Evolutionary conservation across 2,329 filamentous ascomycete species (phyloP).

Genomic region (Ceratocystis huliohia): DNA sequence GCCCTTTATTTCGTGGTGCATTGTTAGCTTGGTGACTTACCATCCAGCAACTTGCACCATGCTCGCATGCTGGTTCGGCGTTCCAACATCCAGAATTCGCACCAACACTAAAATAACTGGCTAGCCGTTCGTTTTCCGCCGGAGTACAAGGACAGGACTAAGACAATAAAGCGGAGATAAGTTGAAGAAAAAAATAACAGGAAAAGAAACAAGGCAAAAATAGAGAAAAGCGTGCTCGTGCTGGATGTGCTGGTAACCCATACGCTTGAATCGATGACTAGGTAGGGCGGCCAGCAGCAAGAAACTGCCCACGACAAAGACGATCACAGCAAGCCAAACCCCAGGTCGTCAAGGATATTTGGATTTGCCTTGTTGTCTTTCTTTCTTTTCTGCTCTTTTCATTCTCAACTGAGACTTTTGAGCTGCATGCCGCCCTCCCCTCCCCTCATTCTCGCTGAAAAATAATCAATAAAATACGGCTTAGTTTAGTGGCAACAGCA

Average conservation of each 20-base stretch:
- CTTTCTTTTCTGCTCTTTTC: no score
- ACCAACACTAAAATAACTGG: conserved; percentile 6
- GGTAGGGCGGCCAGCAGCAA: neutral
- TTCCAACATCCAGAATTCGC: neutral
- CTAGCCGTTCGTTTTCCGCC: conserved; percentile 6
- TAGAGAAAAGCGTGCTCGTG: neutral
- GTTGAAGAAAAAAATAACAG: neutral
- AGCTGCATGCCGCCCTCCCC: neutral
- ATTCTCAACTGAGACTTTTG: neutral
- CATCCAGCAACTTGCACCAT: neutral
- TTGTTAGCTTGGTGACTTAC: neutral
- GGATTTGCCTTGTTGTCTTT: no score
- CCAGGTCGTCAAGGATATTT: no score
- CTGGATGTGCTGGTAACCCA: neutral
- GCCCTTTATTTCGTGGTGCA: neutral
- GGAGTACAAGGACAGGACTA: neutral
- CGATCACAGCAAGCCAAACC: neutral
- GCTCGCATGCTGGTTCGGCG: neutral
- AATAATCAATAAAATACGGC: neutral
- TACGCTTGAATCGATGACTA: neutral
- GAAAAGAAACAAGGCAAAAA: neutral
- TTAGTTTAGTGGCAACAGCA: neutral
- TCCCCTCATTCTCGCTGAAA: neutral
- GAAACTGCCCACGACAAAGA: neutral
- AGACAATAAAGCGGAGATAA: conserved; percentile 1